Conservation (phyloP, 1,284 basidiomycete genomes). For the Bothia castanella region DNA sequence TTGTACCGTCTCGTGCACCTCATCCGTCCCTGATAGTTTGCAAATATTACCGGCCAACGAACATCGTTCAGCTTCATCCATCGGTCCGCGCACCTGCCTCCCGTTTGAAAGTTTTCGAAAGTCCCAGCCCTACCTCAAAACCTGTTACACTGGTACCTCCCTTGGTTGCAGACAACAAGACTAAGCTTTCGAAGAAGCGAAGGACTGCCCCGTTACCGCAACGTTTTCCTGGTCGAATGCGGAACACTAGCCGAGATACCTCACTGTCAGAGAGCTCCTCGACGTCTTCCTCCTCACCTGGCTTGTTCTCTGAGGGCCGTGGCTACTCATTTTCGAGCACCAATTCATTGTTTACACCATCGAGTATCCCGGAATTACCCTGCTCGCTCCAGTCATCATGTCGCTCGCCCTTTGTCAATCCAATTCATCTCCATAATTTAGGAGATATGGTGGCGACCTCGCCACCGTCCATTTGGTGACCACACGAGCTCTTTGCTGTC, state of each 20-base stretch:
- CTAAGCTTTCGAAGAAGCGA: not conserved
- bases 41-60: not conserved
- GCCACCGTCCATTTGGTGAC: not conserved
- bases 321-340: constrained; percentile 5
- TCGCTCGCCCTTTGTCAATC: not conserved
- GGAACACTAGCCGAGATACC: not conserved
- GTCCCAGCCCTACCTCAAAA: not conserved
- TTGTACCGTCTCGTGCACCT: constrained; percentile 18
- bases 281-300: constrained; percentile 5
- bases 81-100: not conserved
- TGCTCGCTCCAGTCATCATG: not conserved
- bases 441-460: not conserved
- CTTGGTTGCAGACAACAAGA: not conserved
- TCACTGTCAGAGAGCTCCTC: constrained; percentile 13
- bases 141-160: constrained; percentile 15
- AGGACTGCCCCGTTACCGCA: constrained; percentile 13
- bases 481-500: not conserved
- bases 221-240: constrained; percentile 1
- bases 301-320: constrained; percentile 3
- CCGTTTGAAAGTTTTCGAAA: constrained; percentile 4
- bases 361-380: constrained; percentile 3
- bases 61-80: not conserved
- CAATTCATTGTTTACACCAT: not conserved
- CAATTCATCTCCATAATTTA: not conserved
- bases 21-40: constrained; percentile 17